Percentiles rank a stretch among this genome's conserved stretches.
Evolutionary conservation across 352 stramenopile genomes (phyloP).

Genomic region (Globisporangium emineosum): DNA sequence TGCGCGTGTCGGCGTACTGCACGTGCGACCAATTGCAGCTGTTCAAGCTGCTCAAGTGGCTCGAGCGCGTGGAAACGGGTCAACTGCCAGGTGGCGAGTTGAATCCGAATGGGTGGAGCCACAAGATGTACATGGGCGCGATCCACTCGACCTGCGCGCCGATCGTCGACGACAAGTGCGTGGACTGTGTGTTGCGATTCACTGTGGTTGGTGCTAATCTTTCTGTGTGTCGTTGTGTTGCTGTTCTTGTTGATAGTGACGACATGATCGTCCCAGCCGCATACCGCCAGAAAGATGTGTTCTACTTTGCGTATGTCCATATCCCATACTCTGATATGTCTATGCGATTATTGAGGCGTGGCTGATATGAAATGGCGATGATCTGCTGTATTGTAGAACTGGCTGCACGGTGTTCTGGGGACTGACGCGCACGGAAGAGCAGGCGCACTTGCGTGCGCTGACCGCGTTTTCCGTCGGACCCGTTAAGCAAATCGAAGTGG

Average conservation of each 20-base stretch:
- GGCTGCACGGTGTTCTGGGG: constrained; percentile 91
- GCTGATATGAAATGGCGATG: background rate
- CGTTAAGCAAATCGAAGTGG: constrained; percentile 82
- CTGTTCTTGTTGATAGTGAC: constrained; percentile 12
- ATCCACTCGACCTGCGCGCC: constrained; percentile 76
- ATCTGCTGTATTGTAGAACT: constrained; percentile 35
- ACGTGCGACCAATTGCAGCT: constrained; percentile 80
- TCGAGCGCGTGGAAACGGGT: constrained; percentile 73
- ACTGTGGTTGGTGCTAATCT: background rate
- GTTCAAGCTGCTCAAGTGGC: constrained; percentile 88
- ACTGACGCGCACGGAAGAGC: constrained; percentile 74
- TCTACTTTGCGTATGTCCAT: constrained; percentile 74
- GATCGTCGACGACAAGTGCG: constrained; percentile 36
- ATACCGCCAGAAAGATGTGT: constrained; percentile 79
- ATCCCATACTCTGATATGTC: background rate
- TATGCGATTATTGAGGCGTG: background rate
- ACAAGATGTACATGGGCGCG: constrained; percentile 88
- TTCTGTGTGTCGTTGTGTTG: background rate
- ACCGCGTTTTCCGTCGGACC: constrained; percentile 56
- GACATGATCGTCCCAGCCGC: constrained; percentile 37
- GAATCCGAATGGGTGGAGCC: constrained; percentile 71
- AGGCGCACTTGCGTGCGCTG: constrained; percentile 66
- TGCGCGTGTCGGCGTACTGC: constrained; percentile 83
- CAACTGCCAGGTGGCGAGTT: constrained; percentile 75
- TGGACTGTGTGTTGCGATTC: background rate